These are phyloP conservation scores for Clarireedia homoeocarpa DNA, from an alignment of 2,329 filamentous ascomycete species.

Conservation along the genomic window DNA sequence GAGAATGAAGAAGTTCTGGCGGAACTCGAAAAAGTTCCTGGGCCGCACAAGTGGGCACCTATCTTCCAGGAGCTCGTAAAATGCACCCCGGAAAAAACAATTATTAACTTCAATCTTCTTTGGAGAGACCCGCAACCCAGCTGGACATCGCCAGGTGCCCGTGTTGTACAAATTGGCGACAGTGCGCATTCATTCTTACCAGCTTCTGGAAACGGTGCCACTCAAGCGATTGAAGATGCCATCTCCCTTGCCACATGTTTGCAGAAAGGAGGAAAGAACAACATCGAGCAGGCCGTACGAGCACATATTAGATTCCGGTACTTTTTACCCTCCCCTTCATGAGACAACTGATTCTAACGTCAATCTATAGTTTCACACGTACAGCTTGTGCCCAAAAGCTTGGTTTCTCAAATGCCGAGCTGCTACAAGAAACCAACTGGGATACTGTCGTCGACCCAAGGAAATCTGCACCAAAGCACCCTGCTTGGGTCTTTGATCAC, in stretches of 20 bases:
- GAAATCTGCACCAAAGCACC: too few relatives aligned
- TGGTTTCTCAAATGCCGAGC: too few relatives aligned
- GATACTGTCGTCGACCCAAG: too few relatives aligned
- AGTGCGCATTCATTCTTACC: constrained; percentile 63
- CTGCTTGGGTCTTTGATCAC: too few relatives aligned
- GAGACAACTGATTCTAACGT: too few relatives aligned
- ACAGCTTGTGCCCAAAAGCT: too few relatives aligned
- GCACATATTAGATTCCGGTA: too few relatives aligned
- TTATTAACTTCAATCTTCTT: constrained; percentile 29
- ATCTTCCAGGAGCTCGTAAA: constrained; percentile 17
- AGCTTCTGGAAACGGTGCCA: constrained; percentile 58
- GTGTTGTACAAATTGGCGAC: constrained; percentile 48
- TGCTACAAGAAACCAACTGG: too few relatives aligned
- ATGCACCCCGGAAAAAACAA: constrained; percentile 13
- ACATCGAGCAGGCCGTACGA: too few relatives aligned
- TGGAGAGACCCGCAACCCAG: constrained; percentile 23
- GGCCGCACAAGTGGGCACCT: constrained; percentile 15
- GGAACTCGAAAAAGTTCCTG: constrained; percentile 14
- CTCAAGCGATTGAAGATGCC: constrained; percentile 34
- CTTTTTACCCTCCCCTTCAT: too few relatives aligned
- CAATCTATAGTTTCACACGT: too few relatives aligned
- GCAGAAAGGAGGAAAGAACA: neutral
- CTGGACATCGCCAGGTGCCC: constrained; percentile 27
- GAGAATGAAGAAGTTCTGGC: constrained; percentile 18
- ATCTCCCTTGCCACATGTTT: constrained; percentile 31